Evolutionary conservation across 2,329 filamentous ascomycete species (phyloP), one percentile per base, ranked within the genome.

Genomic region (Fusarium beomiforme): DNA sequence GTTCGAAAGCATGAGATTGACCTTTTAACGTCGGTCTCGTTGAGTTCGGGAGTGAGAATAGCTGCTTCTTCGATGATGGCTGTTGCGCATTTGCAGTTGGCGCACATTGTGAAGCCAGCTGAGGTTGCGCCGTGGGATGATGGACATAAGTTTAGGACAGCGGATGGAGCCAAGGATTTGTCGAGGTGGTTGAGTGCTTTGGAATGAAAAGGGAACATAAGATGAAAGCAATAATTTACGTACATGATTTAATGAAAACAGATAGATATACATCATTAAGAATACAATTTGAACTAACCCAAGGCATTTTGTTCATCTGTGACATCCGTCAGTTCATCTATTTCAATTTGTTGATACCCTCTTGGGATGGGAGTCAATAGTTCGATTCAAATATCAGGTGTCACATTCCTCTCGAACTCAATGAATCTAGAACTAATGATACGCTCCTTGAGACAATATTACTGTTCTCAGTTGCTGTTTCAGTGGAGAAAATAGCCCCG

Each of bases 91-190:
- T 7, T 67, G 26, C 47, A 67, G n/a, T n/a, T 67, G 21, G 64
- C 64, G 1, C 64, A 62, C 23, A 67, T 67, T 19, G 64, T 67
- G 0, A 37, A 33, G 2, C 63, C 56, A 0, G 64, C 64, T 3
- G 49, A 61, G 17, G 64, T 67, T 9, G 64, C 64, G 5, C 64
- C 64, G 2, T 67, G 64, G 64, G 64, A 67, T 17, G 64, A 67
- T 11, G 64, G 64, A 2, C 43, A 67, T 14, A 67, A 42, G 10
- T 67, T 61, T 6, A 67, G 63, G 8, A 62, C 55, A 19, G 54
- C 33, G 1, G 64, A 62, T 29, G 63, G 55, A 46, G 44, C 56
- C 0, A 67, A 55, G 37, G 64, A 67, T 26, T 10, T 67, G 14
- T 67, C 64, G 5, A 50, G 63, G 8, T 67, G 64, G 64, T 36